A percentile compares a stretch with the other conserved stretches of the same genome.
Evolutionary conservation across 129 eudicot genomes (phyloP).

Genomic region (Flaveria linearis): DNA sequence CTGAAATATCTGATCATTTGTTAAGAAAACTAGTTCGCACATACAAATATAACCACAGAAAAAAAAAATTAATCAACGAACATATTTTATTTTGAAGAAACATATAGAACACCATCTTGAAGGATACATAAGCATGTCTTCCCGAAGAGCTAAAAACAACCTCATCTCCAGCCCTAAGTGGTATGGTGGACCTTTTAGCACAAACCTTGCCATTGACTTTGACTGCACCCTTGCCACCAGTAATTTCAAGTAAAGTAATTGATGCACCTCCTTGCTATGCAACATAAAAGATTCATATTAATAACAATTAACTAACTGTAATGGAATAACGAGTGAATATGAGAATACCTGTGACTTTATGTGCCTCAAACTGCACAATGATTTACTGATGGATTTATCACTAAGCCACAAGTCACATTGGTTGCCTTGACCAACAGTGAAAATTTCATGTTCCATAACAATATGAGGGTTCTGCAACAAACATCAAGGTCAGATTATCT

Average conservation of each 20-base stretch:
- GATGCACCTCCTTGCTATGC: slow-evolving; percentile 63
- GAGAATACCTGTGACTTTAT: slow-evolving; percentile 56
- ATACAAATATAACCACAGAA: neutral
- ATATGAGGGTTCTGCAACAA: slow-evolving; percentile 67
- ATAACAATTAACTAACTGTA: neutral
- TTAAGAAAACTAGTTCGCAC: slow-evolving; percentile 49
- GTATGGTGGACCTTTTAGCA: slow-evolving; percentile 61
- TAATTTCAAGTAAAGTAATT: slow-evolving; percentile 66
- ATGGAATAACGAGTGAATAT: neutral
- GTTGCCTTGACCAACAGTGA: slow-evolving; percentile 82
- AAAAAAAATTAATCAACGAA: neutral
- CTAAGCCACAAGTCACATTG: slow-evolving; percentile 71
- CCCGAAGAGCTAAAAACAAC: slow-evolving; percentile 76
- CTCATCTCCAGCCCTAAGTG: slow-evolving; percentile 79
- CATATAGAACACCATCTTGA: neutral
- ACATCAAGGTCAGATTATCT: neutral
- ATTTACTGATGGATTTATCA: slow-evolving; percentile 62
- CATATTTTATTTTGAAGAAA: neutral
- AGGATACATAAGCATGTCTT: slow-evolving; percentile 93
- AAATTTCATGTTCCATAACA: slow-evolving; percentile 51
- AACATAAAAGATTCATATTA: slow-evolving; percentile 16
- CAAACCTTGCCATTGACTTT: slow-evolving; percentile 68
- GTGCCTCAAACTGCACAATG: slow-evolving; percentile 72
- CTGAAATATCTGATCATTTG: slow-evolving; percentile 59
- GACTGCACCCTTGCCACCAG: slow-evolving; percentile 81